Evolutionary conservation across 331 rosid genomes (phyloP).

Genomic region (Malus hybrid): DNA sequence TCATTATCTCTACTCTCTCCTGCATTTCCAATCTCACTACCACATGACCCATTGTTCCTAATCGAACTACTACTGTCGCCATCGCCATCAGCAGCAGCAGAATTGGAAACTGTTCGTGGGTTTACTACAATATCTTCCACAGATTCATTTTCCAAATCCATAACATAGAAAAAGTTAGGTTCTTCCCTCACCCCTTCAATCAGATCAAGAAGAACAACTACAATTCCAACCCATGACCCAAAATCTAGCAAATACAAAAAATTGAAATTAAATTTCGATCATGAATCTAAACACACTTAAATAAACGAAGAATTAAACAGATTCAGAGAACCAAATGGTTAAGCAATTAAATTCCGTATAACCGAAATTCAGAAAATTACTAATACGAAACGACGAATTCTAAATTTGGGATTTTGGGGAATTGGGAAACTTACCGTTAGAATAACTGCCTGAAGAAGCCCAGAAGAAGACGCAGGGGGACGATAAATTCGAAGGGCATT

Average conservation of each 20-base stretch:
- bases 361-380: background rate
- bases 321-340: background rate
- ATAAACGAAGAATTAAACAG: background rate
- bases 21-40: constrained; percentile 20
- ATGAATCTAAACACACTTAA: background rate
- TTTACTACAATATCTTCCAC: constrained; percentile 53
- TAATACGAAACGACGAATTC: background rate
- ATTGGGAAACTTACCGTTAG: constrained; percentile 10
- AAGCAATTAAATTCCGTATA: background rate
- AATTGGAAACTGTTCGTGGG: constrained; percentile 6
- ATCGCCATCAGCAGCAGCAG: constrained; percentile 20
- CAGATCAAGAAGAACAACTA: constrained; percentile 21
- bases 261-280: background rate
- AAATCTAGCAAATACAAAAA: constrained; percentile 8
- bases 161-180: constrained; percentile 17
- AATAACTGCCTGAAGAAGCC: background rate
- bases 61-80: constrained; percentile 30
- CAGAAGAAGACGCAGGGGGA: background rate
- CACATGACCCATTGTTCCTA: constrained; percentile 28
- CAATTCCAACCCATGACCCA: constrained; percentile 23
- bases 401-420: background rate
- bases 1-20: constrained; percentile 20
- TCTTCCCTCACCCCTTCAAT: constrained; percentile 10
- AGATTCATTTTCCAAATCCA: constrained; percentile 77
- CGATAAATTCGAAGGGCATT: background rate